Base-by-base conservation (phyloP, 1,284 basidiomycete genomes). In the Mycena sp. region DNA sequence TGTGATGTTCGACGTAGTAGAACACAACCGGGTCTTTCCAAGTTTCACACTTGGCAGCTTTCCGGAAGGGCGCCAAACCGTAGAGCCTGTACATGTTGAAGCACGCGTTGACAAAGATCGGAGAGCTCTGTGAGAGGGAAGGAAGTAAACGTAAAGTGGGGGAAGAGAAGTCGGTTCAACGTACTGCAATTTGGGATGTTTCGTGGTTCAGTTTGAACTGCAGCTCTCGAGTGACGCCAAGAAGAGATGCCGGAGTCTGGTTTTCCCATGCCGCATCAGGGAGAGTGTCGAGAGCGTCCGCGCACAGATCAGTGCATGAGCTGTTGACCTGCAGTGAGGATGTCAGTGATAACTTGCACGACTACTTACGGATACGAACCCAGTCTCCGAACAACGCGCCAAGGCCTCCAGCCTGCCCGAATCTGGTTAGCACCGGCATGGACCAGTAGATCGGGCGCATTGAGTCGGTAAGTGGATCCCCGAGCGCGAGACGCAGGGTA, bases 331-430 rank as follows among this genome's bases (percentile, higher is more conserved):
- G 56, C 19, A 21, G 30, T 14, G 23, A 16, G n/a, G 4, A 43
- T 7, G 9, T 46, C 28, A 26, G 43, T 43, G n/a, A 17, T 26
- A 19, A 7, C 29, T 21, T 12, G 17, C 1, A 30, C 6, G 44
- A 37, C n/a, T n/a, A n/a, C n/a, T 14, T 7, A 7, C 16, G 32
- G 57, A 19, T n/a, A 49, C 69, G 25, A 26, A 73, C 73, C 72
- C 73, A 74, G 51, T 74, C 74, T 2, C 70, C 71, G 38, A 73
- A 68, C 30, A 76, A 54, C 3, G 73, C 70, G 9, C 67, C 67
- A 23, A 74, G 48, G n/a, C n/a, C n/a, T n/a, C n/a, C n/a, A n/a
- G n/a, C n/a, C n/a, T n/a, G n/a, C n/a, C n/a, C n/a, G n/a, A 74
- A 75, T 26, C 58, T 57, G 21, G 70, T 56, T 6, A 73, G 54